These are phyloP conservation scores for Fraxinus anomala DNA, from an alignment of 257 asterid species.

Conservation along the genomic window DNA sequence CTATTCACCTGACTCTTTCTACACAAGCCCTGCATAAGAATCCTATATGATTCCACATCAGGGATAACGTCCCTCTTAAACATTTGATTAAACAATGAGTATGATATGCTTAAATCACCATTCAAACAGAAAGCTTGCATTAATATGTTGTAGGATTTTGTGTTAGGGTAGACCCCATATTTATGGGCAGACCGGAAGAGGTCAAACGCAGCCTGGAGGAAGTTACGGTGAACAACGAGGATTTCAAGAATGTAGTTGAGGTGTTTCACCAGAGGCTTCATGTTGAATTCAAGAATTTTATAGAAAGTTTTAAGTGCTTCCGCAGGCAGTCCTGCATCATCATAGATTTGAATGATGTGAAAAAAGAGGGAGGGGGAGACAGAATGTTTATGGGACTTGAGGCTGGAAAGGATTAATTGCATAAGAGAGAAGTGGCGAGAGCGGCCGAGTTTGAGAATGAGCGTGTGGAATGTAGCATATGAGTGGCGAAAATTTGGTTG, in stretches of 20 bases:
- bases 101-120: slow-evolving; percentile 72
- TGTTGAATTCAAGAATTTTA: slow-evolving; percentile 73
- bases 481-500: slow-evolving; percentile 72
- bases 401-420: slow-evolving; percentile 58
- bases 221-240: slow-evolving; percentile 53
- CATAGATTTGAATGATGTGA: slow-evolving; percentile 74
- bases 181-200: slow-evolving; percentile 71
- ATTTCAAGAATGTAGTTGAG: slow-evolving; percentile 73
- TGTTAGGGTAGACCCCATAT: slow-evolving; percentile 65
- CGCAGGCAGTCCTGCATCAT: slow-evolving; percentile 68
- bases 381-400: slow-evolving; percentile 50
- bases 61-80: slow-evolving; percentile 77
- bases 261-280: slow-evolving; percentile 69
- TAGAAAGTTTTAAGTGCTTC: slow-evolving; percentile 77
- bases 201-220: slow-evolving; percentile 71
- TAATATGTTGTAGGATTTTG: slow-evolving; percentile 72
- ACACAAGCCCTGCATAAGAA: slow-evolving; percentile 85
- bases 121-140: slow-evolving; percentile 81
- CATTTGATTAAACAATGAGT: slow-evolving; percentile 71
- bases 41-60: slow-evolving; percentile 74
- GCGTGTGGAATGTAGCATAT: slow-evolving; percentile 62
- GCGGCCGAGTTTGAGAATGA: slow-evolving; percentile 79
- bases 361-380: slow-evolving; percentile 72
- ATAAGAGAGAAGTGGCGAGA: slow-evolving; percentile 65
- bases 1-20: slow-evolving; percentile 90